These are phyloP conservation scores for Yamadazyma paraphyllophila DNA, from an alignment of 805 yeast genomes.

Conservation along the genomic window DNA sequence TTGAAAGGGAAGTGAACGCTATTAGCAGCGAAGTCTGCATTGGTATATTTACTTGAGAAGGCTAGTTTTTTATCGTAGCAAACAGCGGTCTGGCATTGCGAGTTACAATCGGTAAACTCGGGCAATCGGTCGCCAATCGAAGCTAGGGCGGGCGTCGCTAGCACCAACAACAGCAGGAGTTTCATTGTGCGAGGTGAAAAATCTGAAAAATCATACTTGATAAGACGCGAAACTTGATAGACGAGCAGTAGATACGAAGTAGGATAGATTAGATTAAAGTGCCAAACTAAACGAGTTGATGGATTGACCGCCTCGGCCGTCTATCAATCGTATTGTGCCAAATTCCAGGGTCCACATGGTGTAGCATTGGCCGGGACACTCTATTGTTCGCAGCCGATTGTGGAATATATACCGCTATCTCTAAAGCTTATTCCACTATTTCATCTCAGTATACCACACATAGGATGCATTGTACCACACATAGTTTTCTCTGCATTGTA, in stretches of 20 bases:
- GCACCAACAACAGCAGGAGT: not conserved
- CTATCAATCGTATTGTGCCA: not conserved
- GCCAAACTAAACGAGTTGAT: not conserved
- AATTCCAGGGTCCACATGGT: not conserved
- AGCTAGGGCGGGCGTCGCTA: not conserved
- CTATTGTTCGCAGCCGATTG: not conserved
- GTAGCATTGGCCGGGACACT: not conserved
- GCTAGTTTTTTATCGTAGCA: slow-evolving; percentile 14
- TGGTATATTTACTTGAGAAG: slow-evolving; percentile 6
- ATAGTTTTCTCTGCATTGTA: too few species aligned
- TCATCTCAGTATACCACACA: too few species aligned
- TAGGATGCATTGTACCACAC: too few species aligned
- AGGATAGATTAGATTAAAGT: not conserved
- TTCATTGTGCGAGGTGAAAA: too few species aligned
- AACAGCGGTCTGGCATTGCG: slow-evolving; percentile 21
- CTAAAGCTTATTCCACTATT: not conserved
- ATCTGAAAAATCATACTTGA: not conserved
- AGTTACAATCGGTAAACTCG: slow-evolving; percentile 25
- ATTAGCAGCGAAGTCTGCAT: slow-evolving; percentile 12
- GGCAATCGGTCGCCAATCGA: slow-evolving; percentile 32
- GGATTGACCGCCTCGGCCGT: not conserved
- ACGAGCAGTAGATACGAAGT: not conserved
- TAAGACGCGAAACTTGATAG: not conserved
- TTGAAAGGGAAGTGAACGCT: slow-evolving; percentile 18
- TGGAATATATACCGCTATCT: not conserved